Evolutionary conservation across 805 yeast species (phyloP).

Genomic region (Suhomyces sp.): DNA sequence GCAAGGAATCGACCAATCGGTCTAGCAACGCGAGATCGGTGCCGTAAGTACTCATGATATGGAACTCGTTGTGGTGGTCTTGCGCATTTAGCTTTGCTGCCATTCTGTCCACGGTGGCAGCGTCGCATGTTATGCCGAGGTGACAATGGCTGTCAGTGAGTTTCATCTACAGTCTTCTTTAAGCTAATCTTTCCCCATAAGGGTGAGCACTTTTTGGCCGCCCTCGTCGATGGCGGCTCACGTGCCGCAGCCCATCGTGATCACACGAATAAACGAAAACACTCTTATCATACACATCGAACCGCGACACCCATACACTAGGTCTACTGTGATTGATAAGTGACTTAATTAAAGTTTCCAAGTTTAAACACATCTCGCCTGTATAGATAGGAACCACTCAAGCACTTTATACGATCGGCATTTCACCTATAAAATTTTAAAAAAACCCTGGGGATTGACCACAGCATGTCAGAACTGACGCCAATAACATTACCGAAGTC

Average conservation of each 20-base stretch:
- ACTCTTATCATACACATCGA: neutral
- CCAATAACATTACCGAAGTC: conserved; percentile 56
- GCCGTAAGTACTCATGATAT: conserved; percentile 40
- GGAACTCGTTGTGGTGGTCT: conserved; percentile 12
- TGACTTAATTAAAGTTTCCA: neutral
- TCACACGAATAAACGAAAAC: conserved; percentile 1
- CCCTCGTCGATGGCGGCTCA: neutral
- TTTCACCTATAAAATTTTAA: neutral
- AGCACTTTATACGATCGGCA: neutral
- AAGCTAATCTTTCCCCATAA: neutral
- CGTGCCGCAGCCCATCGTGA: neutral
- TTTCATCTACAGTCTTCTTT: neutral
- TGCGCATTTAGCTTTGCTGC: conserved; percentile 9
- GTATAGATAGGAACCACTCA: neutral
- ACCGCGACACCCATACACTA: neutral
- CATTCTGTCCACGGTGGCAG: conserved; percentile 7
- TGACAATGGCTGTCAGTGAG: conserved; percentile 38
- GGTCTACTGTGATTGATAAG: neutral
- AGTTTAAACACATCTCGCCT: neutral
- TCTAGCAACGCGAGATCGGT: conserved; percentile 30
- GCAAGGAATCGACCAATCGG: conserved; percentile 11
- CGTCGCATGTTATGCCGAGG: conserved; percentile 17
- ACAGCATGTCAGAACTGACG: conserved; percentile 38
- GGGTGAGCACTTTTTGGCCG: neutral
- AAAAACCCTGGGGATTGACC: neutral